These are phyloP conservation scores for Auricularia sp. DNA, from an alignment of 768 basidiomycete genomes.

Conservation along the genomic window DNA sequence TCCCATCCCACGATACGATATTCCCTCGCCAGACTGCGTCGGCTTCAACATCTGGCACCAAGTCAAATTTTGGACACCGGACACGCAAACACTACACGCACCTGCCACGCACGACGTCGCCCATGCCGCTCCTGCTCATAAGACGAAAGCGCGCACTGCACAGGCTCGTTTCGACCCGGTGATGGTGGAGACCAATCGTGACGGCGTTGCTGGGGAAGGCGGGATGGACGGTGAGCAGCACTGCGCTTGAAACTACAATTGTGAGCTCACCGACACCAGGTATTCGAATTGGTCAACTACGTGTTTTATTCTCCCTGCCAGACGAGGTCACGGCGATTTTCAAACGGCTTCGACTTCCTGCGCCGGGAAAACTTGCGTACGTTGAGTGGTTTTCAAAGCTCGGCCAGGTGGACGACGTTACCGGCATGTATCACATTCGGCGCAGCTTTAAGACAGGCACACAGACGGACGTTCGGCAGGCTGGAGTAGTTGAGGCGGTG, in stretches of 20 bases:
- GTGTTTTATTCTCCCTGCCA: neutral
- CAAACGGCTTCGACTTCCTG: neutral
- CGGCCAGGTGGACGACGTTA: neutral
- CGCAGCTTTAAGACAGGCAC: neutral
- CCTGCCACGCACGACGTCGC: neutral
- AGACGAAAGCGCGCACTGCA: neutral
- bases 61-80: neutral
- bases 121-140: neutral
- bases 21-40: neutral
- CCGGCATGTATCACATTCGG: neutral
- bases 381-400: neutral
- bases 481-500: neutral
- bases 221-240: neutral
- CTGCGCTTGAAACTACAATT: neutral
- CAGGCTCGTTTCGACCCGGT: neutral
- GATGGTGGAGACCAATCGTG: neutral
- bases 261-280: neutral
- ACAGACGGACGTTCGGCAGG: neutral
- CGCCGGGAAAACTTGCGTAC: neutral
- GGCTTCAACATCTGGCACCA: neutral
- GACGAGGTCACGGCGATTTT: neutral
- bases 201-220: neutral
- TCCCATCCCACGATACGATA: neutral
- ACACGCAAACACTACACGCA: conserved; percentile 14
- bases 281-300: neutral